Evolutionary conservation across 78 protist genomes (phyloP).

Genomic region (Dictyostelium capitatum): DNA sequence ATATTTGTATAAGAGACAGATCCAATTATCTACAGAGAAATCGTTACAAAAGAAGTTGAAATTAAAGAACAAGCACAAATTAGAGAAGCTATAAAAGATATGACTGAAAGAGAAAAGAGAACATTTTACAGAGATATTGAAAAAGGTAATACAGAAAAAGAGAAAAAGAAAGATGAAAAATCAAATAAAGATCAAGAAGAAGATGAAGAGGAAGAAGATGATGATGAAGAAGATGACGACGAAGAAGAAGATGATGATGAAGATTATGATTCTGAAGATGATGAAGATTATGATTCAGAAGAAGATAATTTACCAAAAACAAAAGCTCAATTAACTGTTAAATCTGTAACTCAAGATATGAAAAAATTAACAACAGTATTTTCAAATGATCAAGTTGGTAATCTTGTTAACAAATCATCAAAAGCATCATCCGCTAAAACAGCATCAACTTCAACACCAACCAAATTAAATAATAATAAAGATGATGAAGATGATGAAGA

Average conservation of each 20-base stretch:
- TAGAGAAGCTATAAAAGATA: conserved; percentile 51
- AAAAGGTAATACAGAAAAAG: conserved; percentile 26
- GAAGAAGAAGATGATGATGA: conserved; percentile 17
- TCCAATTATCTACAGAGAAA: conserved; percentile 32
- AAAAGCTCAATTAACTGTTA: neutral
- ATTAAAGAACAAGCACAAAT: conserved; percentile 59
- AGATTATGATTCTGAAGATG: conserved; percentile 7
- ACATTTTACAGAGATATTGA: conserved; percentile 76
- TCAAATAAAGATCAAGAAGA: conserved; percentile 30
- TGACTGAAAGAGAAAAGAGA: conserved; percentile 87
- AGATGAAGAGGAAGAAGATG: conserved; percentile 3
- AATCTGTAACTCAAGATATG: conserved; percentile 6
- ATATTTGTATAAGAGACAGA: too few relatives aligned
- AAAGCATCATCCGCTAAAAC: conserved; percentile 14
- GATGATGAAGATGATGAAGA: conserved; percentile 7
- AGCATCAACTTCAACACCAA: conserved; percentile 5
- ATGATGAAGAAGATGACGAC: conserved; percentile 21
- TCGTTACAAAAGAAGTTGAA: conserved; percentile 23
- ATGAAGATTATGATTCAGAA: conserved; percentile 7
- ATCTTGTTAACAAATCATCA: neutral
- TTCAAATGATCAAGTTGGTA: conserved; percentile 1
- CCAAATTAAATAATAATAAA: neutral
- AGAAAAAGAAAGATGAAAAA: conserved; percentile 1
- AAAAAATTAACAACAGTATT: neutral
- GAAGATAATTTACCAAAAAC: conserved; percentile 7